Evolutionary conservation across 2,329 filamentous ascomycete genomes (phyloP).

Genomic region (Penicillium sp.): DNA sequence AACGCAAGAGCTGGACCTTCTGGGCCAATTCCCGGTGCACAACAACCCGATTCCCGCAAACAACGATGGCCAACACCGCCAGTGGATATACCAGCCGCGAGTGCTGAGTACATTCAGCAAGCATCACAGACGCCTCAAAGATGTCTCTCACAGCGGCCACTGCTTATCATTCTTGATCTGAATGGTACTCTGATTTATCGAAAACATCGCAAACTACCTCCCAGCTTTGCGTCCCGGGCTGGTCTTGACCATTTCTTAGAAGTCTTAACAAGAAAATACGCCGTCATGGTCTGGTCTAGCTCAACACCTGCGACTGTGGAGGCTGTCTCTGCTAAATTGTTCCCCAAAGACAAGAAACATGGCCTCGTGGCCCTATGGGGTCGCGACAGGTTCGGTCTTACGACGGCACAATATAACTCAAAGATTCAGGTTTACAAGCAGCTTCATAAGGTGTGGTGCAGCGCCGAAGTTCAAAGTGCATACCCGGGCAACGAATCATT

Average conservation of each 20-base stretch:
- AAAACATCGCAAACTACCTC: conserved; percentile 56
- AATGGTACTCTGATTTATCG: conserved; percentile 89
- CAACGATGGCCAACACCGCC: conserved; percentile 16
- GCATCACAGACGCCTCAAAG: conserved; percentile 51
- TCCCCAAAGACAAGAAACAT: conserved; percentile 58
- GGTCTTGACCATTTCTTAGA: conserved; percentile 70
- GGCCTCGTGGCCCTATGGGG: conserved; percentile 74
- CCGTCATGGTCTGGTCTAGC: conserved; percentile 89
- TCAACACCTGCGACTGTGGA: conserved; percentile 74
- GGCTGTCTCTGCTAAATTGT: conserved; percentile 61
- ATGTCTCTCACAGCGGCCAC: conserved; percentile 57
- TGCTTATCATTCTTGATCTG: conserved; percentile 87
- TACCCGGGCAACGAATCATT: conserved; percentile 38
- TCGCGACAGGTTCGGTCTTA: conserved; percentile 75
- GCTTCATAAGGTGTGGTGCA: conserved; percentile 71
- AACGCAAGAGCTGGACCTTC: conserved; percentile 17
- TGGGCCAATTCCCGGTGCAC: neutral
- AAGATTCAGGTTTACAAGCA: conserved; percentile 91
- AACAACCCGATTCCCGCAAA: neutral
- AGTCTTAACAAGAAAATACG: conserved; percentile 75
- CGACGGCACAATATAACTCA: conserved; percentile 63
- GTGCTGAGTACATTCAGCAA: conserved; percentile 62
- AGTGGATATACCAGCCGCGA: conserved; percentile 58
- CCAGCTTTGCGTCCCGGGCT: conserved; percentile 68
- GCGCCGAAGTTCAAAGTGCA: conserved; percentile 47